Conservation (phyloP, 2,329 filamentous ascomycete species). For the Pseudogymnoascus sp. region DNA sequence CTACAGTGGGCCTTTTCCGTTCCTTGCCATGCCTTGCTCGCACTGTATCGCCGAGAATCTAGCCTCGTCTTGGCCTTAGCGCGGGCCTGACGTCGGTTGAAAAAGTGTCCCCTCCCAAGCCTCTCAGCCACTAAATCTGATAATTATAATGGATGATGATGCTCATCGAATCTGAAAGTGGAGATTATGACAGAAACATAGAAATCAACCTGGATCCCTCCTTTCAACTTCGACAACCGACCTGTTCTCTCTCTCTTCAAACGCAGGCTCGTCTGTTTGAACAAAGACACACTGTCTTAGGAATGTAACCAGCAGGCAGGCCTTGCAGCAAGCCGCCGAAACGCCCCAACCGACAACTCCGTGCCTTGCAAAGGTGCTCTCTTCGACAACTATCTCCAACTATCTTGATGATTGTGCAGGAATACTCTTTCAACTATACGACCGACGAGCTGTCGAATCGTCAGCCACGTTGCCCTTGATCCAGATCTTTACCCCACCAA, state of each 20-base stretch:
- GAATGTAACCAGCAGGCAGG: conserved; percentile 7
- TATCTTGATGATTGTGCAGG: neutral
- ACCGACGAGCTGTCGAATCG: neutral
- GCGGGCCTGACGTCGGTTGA: conserved; percentile 7
- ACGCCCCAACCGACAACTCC: conserved; percentile 2
- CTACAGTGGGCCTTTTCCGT: conserved; percentile 7
- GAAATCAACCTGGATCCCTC: neutral
- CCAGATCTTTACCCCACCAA: neutral
- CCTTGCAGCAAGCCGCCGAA: neutral
- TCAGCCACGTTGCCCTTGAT: neutral
- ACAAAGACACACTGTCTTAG: conserved; percentile 6
- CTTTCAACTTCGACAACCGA: neutral
- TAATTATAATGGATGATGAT: conserved; percentile 10
- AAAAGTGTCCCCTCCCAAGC: conserved; percentile 7
- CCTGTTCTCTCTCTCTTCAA: neutral
- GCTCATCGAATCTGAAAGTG: conserved; percentile 8
- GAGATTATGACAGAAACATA: conserved; percentile 7
- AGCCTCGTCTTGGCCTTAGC: conserved; percentile 6
- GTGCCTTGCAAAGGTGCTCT: neutral
- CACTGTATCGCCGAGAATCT: conserved; percentile 1
- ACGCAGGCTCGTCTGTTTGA: neutral
- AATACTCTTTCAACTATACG: neutral
- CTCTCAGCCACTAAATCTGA: conserved; percentile 9
- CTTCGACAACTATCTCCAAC: neutral
- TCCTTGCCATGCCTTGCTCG: conserved; percentile 6